A percentile compares a stretch with the other conserved stretches of the same genome.
These are phyloP conservation scores for Phylloporus arenicola DNA, from an alignment of 768 basidiomycete species.

Conservation along the genomic window DNA sequence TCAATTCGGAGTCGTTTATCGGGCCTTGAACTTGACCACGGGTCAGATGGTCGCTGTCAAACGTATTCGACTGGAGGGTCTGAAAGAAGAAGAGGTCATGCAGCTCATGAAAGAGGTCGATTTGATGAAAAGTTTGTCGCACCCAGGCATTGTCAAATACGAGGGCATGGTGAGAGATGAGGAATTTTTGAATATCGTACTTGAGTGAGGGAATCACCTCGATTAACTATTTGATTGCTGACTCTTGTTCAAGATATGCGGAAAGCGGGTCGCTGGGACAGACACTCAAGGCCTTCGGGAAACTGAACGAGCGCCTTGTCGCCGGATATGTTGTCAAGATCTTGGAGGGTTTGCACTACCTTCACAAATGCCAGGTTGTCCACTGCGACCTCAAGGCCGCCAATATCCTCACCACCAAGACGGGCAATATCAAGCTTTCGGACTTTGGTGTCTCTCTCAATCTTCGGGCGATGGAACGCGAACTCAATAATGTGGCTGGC, in stretches of 20 bases:
- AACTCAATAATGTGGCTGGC: conserved; percentile 82
- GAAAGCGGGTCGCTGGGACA: conserved; percentile 95
- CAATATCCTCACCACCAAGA: conserved; percentile 98
- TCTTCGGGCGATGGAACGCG: conserved; percentile 81
- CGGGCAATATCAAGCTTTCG: conserved; percentile 92
- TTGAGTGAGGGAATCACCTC: conserved; percentile 61
- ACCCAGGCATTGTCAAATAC: conserved; percentile 96
- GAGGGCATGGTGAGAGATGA: conserved; percentile 92
- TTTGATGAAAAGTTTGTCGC: conserved; percentile 81
- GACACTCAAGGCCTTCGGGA: conserved; percentile 89
- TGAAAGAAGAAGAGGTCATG: conserved; percentile 85
- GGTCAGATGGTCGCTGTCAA: conserved; percentile 99
- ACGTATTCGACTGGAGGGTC: conserved; percentile 82
- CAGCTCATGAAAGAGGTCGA: conserved; percentile 95
- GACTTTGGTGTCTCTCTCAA: conserved; percentile 98
- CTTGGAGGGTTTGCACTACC: conserved; percentile 89
- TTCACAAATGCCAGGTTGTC: conserved; percentile 85
- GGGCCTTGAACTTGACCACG: conserved; percentile 87
- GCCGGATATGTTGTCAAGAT: conserved; percentile 95
- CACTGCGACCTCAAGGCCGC: conserved; percentile 99
- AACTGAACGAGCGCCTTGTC: conserved; percentile 86
- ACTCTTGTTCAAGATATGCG: conserved; percentile 59
- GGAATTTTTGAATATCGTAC: conserved; percentile 83
- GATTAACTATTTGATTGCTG: conserved; percentile 6
- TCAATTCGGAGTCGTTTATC: conserved; percentile 94